phyloP scores from a whole-genome alignment of 1,284 basidiomycete genomes.

The Heimioporus punctisporus region DNA sequence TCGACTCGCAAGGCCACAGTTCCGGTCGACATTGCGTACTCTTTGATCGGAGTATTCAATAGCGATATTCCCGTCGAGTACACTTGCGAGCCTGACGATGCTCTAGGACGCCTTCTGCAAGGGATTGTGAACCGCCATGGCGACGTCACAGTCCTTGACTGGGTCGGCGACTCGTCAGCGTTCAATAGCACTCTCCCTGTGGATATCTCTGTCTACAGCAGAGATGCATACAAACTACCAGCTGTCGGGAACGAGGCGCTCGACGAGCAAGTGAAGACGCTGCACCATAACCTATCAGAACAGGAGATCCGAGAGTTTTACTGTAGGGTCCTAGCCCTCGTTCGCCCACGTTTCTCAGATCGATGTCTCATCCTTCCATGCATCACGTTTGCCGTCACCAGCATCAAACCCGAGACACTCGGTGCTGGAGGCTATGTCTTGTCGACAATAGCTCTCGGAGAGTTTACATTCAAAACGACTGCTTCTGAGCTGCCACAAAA shows the following conservation, averaged over 20 bases:
- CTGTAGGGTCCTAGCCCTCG: too few relatives aligned
- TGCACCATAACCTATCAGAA: neutral
- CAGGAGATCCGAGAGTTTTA: neutral
- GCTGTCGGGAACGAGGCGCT: neutral
- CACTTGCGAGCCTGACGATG: conserved; percentile 3
- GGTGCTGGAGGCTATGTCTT: neutral
- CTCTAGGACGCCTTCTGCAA: conserved; percentile 15
- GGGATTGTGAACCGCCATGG: conserved; percentile 7
- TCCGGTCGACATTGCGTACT: conserved; percentile 12
- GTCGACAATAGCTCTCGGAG: conserved; percentile 5
- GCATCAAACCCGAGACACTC: neutral
- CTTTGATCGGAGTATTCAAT: conserved; percentile 16
- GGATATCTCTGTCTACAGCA: conserved; percentile 9
- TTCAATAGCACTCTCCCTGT: conserved; percentile 15
- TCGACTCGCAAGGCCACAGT: conserved; percentile 12
- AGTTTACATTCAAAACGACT: conserved; percentile 1
- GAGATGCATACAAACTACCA: neutral
- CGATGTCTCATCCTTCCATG: conserved; percentile 11
- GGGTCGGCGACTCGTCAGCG: conserved; percentile 14
- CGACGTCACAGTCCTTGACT: conserved; percentile 15
- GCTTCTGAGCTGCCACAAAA: too few relatives aligned
- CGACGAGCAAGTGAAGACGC: neutral
- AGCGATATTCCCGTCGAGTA: conserved; percentile 7
- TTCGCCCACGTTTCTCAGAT: conserved; percentile 3
- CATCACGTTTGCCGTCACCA: conserved; percentile 9